These are phyloP conservation scores for Hygrophila difformis DNA, from an alignment of 257 asterid genomes.

Conservation along the genomic window DNA sequence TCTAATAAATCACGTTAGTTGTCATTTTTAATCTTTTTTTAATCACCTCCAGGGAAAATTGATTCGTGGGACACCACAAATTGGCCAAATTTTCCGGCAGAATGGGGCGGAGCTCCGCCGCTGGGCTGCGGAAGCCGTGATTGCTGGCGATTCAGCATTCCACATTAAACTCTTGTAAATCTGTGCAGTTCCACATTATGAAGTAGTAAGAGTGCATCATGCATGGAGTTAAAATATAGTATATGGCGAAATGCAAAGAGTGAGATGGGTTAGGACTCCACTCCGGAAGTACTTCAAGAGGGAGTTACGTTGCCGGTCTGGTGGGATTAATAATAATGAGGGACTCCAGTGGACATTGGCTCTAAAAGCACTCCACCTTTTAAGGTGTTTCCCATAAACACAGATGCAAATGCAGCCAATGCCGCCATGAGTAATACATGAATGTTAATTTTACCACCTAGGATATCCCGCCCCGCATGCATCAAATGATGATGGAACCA, in stretches of 20 bases:
- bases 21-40: too few relatives aligned
- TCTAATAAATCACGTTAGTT: too few relatives aligned
- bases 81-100: constrained; percentile 44
- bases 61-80: constrained; percentile 86
- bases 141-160: constrained; percentile 67
- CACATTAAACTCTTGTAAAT: constrained; percentile 74
- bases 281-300: too few relatives aligned
- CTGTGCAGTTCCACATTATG: constrained; percentile 43
- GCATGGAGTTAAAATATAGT: too few relatives aligned
- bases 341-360: too few relatives aligned
- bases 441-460: constrained; percentile 81
- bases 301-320: too few relatives aligned
- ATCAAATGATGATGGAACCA: constrained; percentile 62
- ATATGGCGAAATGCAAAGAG: too few relatives aligned
- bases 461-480: constrained; percentile 75
- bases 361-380: constrained; percentile 97
- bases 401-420: constrained; percentile 95
- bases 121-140: constrained; percentile 68
- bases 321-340: too few relatives aligned
- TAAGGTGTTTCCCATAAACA: constrained; percentile 83
- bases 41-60: constrained; percentile 58
- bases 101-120: constrained; percentile 43
- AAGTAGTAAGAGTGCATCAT: too few relatives aligned
- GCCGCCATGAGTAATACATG: constrained; percentile 99
- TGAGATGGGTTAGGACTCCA: too few relatives aligned